Conservation (phyloP, 225 moss, liverwort and hornwort species). For the Rhytidiadelphus loreus region DNA sequence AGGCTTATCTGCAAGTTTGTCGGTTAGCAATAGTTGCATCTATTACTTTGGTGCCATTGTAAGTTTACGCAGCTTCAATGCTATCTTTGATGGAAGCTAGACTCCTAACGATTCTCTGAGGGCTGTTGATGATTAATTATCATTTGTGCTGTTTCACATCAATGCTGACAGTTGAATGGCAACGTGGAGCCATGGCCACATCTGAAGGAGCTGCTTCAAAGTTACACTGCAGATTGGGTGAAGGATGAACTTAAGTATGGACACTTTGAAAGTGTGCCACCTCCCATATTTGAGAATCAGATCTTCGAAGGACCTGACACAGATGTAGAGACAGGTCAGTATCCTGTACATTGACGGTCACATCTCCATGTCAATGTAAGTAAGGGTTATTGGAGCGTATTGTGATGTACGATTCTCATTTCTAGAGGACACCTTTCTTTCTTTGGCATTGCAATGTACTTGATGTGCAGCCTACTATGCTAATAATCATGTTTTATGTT, state of each 20-base stretch:
- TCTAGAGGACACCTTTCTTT: background rate
- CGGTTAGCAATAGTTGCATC: background rate
- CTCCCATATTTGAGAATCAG: conserved; percentile 79
- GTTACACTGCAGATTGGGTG: conserved; percentile 90
- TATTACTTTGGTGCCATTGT: background rate
- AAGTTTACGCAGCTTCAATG: background rate
- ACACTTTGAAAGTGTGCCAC: conserved; percentile 73
- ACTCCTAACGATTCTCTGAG: background rate
- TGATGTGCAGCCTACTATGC: background rate
- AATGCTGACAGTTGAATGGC: conserved; percentile 67
- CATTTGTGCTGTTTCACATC: background rate
- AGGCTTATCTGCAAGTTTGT: background rate
- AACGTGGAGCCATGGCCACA: conserved; percentile 95
- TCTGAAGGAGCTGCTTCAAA: conserved; percentile 85
- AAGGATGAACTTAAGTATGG: conserved; percentile 98
- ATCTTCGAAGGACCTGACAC: conserved; percentile 97
- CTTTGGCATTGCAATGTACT: background rate
- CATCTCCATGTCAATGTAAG: background rate
- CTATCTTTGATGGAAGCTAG: background rate
- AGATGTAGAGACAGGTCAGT: conserved; percentile 88
- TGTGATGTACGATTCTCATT: background rate
- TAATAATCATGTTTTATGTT: background rate
- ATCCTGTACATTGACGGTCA: background rate
- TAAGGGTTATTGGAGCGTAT: background rate
- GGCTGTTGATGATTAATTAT: background rate